Evolutionary conservation across 345 rosid species (phyloP).

Genomic region (Brassica carinata): DNA sequence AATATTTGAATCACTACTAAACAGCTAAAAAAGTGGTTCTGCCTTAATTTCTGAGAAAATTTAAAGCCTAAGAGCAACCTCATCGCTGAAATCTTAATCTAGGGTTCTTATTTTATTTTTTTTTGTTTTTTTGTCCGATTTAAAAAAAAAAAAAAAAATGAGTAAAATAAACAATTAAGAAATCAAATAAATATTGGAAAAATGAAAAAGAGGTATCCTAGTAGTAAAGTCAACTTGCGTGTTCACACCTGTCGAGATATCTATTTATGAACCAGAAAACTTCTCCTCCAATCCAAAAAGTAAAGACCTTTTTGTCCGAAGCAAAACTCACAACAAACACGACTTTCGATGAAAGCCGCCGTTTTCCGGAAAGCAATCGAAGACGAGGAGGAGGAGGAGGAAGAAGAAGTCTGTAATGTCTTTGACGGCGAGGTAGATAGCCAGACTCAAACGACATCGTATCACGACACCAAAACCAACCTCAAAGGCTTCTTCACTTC

Average conservation of each 20-base stretch:
- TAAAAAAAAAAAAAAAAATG: too few relatives aligned
- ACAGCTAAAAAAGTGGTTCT: not conserved
- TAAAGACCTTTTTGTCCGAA: not conserved
- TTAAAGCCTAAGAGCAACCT: too few relatives aligned
- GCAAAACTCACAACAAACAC: not conserved
- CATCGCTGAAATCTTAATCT: too few relatives aligned
- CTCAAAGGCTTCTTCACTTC: conserved; percentile 58
- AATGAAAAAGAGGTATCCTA: not conserved
- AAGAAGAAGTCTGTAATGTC: conserved; percentile 36
- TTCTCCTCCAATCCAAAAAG: conserved; percentile 25
- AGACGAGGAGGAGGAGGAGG: conserved; percentile 17
- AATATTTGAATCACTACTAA: not conserved
- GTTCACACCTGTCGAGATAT: conserved; percentile 37
- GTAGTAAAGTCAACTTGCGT: conserved; percentile 40
- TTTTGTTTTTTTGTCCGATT: too few relatives aligned
- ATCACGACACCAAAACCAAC: conserved; percentile 38
- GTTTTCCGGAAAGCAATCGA: conserved; percentile 27
- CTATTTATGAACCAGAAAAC: conserved; percentile 37
- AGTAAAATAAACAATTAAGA: not conserved
- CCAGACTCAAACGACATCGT: not conserved
- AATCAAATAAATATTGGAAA: not conserved
- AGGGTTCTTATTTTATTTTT: too few relatives aligned
- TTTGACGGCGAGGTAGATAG: conserved; percentile 35
- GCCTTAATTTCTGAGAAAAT: not conserved
- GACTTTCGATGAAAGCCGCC: conserved; percentile 35